A percentile compares a stretch with the other conserved stretches of the same genome.
phyloP scores from a whole-genome alignment of 2,329 filamentous ascomycete genomes.

The Aureobasidium sp. region DNA sequence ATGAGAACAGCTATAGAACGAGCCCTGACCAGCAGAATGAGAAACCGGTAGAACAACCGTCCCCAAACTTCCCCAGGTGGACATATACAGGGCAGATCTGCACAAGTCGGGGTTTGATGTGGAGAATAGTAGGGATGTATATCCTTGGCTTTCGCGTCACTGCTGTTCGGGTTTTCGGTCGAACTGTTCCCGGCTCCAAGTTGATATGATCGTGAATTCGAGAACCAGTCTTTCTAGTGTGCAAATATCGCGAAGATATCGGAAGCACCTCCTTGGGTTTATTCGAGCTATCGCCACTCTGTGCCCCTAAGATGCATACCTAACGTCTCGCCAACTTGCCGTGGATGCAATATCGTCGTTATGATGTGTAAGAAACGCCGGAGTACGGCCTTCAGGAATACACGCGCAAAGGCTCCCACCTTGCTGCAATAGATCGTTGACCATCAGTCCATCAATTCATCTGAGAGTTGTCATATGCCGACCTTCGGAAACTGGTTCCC shows the following conservation, averaged over 20 bases:
- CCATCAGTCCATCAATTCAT: not conserved
- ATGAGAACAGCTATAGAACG: too few species aligned
- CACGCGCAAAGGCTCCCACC: too few species aligned
- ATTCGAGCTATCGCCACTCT: too few species aligned
- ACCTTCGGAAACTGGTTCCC: not conserved
- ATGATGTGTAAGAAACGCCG: not conserved
- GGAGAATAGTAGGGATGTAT: not conserved
- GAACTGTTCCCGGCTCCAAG: not conserved
- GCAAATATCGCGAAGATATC: too few species aligned
- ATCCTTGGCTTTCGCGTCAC: not conserved
- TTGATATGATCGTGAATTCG: not conserved
- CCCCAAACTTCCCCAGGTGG: not conserved
- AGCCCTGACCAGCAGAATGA: too few species aligned
- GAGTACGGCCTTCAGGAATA: not conserved
- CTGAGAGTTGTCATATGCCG: not conserved
- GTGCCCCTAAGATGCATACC: too few species aligned
- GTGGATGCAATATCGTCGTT: not conserved
- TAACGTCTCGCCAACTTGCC: too few species aligned
- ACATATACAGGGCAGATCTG: not conserved
- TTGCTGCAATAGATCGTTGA: not conserved
- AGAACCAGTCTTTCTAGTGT: not conserved
- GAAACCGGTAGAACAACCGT: not conserved
- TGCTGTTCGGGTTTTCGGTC: not conserved
- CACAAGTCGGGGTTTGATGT: slow-evolving; percentile 5
- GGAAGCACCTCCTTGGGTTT: too few species aligned